Percentiles rank a stretch among this genome's conserved stretches.
These are phyloP conservation scores for Haberlea rhodopensis DNA, from an alignment of 257 asterid species.

Conservation along the genomic window DNA sequence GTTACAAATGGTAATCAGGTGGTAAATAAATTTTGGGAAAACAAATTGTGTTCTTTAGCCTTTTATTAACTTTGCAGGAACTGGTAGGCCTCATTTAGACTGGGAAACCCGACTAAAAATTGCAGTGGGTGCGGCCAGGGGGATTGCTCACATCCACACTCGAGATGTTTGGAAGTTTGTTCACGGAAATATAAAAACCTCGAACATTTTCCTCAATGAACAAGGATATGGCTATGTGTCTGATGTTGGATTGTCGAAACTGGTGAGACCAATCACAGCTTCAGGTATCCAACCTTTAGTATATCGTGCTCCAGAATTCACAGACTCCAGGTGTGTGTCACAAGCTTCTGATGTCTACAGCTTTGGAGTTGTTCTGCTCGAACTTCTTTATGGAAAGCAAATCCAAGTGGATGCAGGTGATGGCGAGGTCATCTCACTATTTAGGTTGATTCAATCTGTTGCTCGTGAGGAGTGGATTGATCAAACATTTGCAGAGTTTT, in stretches of 20 bases:
- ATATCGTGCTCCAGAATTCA: conserved; percentile 35
- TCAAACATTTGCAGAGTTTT: conserved; percentile 3
- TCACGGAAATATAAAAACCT: conserved; percentile 40
- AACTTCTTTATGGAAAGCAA: conserved; percentile 24
- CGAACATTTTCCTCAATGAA: conserved; percentile 32
- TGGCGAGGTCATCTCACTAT: conserved; percentile 4
- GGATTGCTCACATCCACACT: conserved; percentile 35
- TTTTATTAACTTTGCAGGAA: conserved; percentile 26
- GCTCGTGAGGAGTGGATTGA: background rate
- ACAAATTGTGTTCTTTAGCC: too few species aligned
- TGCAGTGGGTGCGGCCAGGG: conserved; percentile 39
- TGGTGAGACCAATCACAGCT: background rate
- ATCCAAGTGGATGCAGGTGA: background rate
- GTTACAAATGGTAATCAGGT: too few species aligned
- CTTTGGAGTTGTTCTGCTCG: conserved; percentile 38
- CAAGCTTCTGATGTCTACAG: conserved; percentile 38
- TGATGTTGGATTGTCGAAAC: conserved; percentile 25
- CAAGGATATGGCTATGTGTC: conserved; percentile 24
- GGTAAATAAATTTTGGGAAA: too few species aligned
- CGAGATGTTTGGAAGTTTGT: conserved; percentile 23
- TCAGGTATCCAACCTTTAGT: background rate
- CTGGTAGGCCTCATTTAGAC: conserved; percentile 11
- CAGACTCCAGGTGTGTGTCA: conserved; percentile 17
- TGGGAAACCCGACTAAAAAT: conserved; percentile 33
- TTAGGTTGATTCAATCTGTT: conserved; percentile 11